phyloP scores from a whole-genome alignment of 768 basidiomycete species.

The Agrocybe praecox region DNA sequence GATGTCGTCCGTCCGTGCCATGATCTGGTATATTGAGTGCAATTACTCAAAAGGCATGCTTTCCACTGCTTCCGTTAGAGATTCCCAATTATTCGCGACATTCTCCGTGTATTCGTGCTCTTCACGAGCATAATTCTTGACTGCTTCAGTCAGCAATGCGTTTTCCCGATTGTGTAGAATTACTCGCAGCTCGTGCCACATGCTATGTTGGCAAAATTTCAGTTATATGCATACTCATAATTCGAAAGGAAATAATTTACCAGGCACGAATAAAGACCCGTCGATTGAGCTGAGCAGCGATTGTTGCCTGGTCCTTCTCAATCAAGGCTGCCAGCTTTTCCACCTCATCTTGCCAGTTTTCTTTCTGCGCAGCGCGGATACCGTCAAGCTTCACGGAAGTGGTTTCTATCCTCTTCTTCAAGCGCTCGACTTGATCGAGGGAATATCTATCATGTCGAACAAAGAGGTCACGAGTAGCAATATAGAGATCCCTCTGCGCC shows the following conservation, averaged over 20 bases:
- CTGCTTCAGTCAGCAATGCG: constrained; percentile 71
- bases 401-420: constrained; percentile 84
- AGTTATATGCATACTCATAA: constrained; percentile 9
- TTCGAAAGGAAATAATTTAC: constrained; percentile 41
- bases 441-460: constrained; percentile 88
- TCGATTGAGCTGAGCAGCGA: constrained; percentile 72
- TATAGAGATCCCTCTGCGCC: constrained; percentile 76
- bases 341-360: constrained; percentile 85
- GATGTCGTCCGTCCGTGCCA: not conserved
- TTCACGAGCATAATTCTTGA: constrained; percentile 73
- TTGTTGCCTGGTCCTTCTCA: constrained; percentile 85
- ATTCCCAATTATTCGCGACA: constrained; percentile 73
- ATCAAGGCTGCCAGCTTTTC: constrained; percentile 72
- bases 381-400: constrained; percentile 78
- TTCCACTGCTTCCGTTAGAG: constrained; percentile 68
- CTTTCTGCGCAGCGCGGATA: constrained; percentile 69
- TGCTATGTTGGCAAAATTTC: constrained; percentile 42
- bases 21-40: not conserved
- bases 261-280: constrained; percentile 88
- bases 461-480: constrained; percentile 86
- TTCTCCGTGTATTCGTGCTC: constrained; percentile 70
- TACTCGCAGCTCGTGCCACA: constrained; percentile 96
- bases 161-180: constrained; percentile 92
- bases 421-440: constrained; percentile 82
- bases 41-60: constrained; percentile 84